Percentiles rank a stretch among this genome's conserved stretches.
Evolutionary conservation across 768 basidiomycete species (phyloP).

Genomic region (Russula brevipes): DNA sequence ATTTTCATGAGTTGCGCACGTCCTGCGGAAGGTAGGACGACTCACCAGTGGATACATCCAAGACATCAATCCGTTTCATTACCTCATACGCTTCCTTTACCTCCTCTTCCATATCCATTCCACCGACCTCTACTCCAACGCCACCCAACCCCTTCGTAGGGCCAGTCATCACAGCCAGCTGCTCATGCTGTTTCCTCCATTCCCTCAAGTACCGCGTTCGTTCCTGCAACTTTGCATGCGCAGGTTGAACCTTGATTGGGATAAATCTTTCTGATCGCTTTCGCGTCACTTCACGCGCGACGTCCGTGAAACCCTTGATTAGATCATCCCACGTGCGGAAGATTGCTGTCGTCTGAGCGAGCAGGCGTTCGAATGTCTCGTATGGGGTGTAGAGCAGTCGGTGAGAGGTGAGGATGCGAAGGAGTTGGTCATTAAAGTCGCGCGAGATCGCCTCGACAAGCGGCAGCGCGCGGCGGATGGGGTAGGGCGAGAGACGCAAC

Average conservation of each 20-base stretch:
- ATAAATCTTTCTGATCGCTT: constrained; percentile 91
- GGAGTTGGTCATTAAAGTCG: constrained; percentile 93
- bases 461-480: constrained; percentile 90
- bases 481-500: constrained; percentile 92
- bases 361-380: constrained; percentile 85
- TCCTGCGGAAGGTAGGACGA: constrained; percentile 2
- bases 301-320: constrained; percentile 64
- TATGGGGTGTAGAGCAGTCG: constrained; percentile 92
- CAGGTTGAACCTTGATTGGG: constrained; percentile 89
- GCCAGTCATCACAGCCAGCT: constrained; percentile 94
- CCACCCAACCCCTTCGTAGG: constrained; percentile 82
- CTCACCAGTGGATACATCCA: constrained; percentile 89
- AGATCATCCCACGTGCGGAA: constrained; percentile 60
- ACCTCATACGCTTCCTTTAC: constrained; percentile 95
- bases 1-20: constrained; percentile 4
- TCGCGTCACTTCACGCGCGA: constrained; percentile 82
- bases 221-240: constrained; percentile 89
- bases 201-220: constrained; percentile 79
- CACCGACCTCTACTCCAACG: constrained; percentile 70
- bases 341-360: constrained; percentile 62
- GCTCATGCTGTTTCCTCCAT: constrained; percentile 97
- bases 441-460: constrained; percentile 97
- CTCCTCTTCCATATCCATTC: constrained; percentile 98
- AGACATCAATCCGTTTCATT: constrained; percentile 93
- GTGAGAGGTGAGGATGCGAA: constrained; percentile 85